A percentile compares a stretch with the other conserved stretches of the same genome.
Conservation (phyloP, 257 asterid genomes). For the Catharanthus roseus region DNA sequence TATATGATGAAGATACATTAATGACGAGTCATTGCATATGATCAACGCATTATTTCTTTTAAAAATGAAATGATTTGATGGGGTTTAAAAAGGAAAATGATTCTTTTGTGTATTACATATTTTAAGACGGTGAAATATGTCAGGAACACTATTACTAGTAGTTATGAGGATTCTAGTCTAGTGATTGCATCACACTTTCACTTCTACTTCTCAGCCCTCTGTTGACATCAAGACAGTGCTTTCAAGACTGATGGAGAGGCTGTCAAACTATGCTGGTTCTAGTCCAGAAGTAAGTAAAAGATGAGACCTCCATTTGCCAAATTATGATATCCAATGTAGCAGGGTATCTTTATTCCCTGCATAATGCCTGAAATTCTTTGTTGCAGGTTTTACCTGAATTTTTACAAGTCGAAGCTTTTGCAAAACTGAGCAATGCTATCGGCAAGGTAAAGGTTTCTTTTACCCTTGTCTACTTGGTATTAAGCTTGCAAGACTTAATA, state of each 20-base stretch:
- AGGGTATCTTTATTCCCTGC: constrained; percentile 3
- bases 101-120: not conserved
- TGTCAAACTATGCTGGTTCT: constrained; percentile 94
- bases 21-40: not conserved
- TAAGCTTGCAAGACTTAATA: not conserved
- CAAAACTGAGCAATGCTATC: constrained; percentile 79
- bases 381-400: constrained; percentile 93
- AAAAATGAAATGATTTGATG: not conserved
- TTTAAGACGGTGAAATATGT: not conserved
- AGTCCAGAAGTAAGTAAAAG: constrained; percentile 69
- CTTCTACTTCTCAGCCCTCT: constrained; percentile 54
- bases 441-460: constrained; percentile 55
- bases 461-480: not conserved
- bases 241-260: constrained; percentile 95
- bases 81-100: not conserved
- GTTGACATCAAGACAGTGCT: constrained; percentile 96
- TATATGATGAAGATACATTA: not conserved
- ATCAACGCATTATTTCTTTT: not conserved
- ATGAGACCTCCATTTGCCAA: not conserved
- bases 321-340: not conserved
- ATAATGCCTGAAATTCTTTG: constrained; percentile 26
- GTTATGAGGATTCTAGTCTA: not conserved
- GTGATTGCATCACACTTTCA: constrained; percentile 11
- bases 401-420: constrained; percentile 97
- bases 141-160: not conserved